Base-by-base conservation (phyloP, 2,329 filamentous ascomycete species). In the Colletotrichum filicis region DNA sequence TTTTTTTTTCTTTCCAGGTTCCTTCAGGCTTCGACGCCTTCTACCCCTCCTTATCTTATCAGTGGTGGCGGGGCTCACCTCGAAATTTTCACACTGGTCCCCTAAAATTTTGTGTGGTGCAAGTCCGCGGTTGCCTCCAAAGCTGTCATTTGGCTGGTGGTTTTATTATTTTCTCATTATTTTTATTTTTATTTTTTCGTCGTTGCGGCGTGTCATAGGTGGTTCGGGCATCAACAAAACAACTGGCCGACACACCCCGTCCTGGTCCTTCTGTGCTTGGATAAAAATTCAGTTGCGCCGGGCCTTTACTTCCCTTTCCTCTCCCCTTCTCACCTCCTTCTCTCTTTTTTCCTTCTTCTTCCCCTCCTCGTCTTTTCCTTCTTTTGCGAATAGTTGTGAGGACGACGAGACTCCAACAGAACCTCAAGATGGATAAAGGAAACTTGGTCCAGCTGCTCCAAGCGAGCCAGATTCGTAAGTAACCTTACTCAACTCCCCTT, bases 361-460 rank as follows among this genome's bases (percentile, higher is more conserved):
- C 60, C 28, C 68, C 71, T 74, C 66, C 60, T 62, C 66, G 57
- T 66, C 57, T 62, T 68, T 61, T 59, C 74, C 71, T 72, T 56
- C 58, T 65, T 46, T 69, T 69, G 58, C 59, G 65, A 59, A 35
- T 22, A 57, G 63, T 62, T 70, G 67, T 66, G 66, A 63, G 60
- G 66, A 70, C 69, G 65, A 68, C 70, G 70, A 73, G 66, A 70
- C 55, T 59, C 62, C 70, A 65, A 56, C 22, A 70, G 22, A 53
- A 52, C 26, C 42, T 65, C 75, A 80, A 70, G 71, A 85, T 85
- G 84, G 84, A 86, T 76, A 85, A 85, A 80, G 92, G 94, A 83
- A 91, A 93, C 85, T 95, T 98, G 82, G 89, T 97, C 77, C 89
- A 93, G 87, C 91, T 98, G 85, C 91, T 98, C 82, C 91, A 97